Evolutionary conservation across 139 green algal species (phyloP).

Genomic region (Coccomyxa sp.): DNA sequence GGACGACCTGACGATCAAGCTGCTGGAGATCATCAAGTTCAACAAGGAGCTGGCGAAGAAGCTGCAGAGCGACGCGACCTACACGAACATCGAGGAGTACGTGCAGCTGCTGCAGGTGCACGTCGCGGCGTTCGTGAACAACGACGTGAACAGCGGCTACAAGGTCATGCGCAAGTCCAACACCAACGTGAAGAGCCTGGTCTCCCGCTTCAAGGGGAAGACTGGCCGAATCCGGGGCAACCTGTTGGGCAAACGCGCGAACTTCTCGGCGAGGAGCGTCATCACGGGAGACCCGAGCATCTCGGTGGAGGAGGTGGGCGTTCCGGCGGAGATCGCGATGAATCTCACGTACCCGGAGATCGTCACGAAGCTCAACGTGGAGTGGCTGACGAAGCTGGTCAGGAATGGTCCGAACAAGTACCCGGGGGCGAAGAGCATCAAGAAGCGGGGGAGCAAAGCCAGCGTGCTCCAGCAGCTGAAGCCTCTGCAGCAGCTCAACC

Average conservation of each 20-base stretch:
- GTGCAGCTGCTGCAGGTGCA: not conserved
- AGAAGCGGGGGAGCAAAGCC: not conserved
- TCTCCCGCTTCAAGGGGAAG: not conserved
- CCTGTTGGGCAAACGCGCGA: not conserved
- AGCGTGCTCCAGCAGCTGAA: not conserved
- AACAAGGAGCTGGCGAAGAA: not conserved
- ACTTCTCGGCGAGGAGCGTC: not conserved
- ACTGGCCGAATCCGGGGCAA: not conserved
- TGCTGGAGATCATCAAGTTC: constrained; percentile 1
- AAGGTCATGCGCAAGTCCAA: not conserved
- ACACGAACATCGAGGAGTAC: not conserved
- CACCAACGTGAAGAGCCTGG: not conserved
- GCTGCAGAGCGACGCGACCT: not conserved
- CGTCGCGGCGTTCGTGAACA: not conserved
- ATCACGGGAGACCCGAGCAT: not conserved
- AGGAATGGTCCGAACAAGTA: not conserved
- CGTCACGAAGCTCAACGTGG: not conserved
- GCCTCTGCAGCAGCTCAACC: not conserved
- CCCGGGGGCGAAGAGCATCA: not conserved
- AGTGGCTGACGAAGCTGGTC: not conserved
- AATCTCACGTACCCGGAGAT: not conserved
- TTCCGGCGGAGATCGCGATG: not conserved
- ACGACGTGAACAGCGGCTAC: not conserved
- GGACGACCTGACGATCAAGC: not conserved
- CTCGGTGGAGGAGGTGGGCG: not conserved